phyloP scores from a whole-genome alignment of 805 yeast genomes.

The Zygosaccharomyces rouxii region DNA sequence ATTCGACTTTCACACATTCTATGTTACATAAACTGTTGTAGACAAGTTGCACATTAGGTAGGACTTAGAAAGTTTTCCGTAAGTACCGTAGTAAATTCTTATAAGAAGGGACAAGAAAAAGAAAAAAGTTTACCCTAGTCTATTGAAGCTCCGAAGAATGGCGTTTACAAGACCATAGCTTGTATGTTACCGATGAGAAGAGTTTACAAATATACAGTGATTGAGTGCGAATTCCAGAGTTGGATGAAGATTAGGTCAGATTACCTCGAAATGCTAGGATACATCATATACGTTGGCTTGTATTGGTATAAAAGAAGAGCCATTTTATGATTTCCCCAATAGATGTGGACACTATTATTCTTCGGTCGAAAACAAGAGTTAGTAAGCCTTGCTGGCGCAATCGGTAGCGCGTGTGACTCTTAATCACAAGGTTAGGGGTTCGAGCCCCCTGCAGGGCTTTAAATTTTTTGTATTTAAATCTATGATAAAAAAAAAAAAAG shows the following conservation, averaged over 20 bases:
- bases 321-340: too few species aligned
- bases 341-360: too few species aligned
- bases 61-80: too few species aligned
- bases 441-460: background rate
- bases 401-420: background rate
- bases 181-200: conserved; percentile 42
- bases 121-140: too few species aligned
- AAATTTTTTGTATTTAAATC: too few species aligned
- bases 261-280: conserved; percentile 6
- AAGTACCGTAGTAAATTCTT: too few species aligned
- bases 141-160: too few species aligned
- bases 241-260: background rate
- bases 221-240: conserved; percentile 45
- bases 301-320: background rate
- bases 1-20: too few species aligned
- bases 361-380: background rate
- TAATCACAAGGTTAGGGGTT: background rate
- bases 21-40: too few species aligned
- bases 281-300: too few species aligned
- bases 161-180: conserved; percentile 49
- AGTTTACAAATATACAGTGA: conserved; percentile 50
- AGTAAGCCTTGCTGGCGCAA: background rate
- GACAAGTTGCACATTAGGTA: too few species aligned
- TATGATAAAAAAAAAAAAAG: background rate
- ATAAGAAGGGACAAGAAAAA: too few species aligned